These are phyloP conservation scores for Cystofilobasidium macerans DNA, from an alignment of 768 basidiomycete genomes.

Conservation along the genomic window DNA sequence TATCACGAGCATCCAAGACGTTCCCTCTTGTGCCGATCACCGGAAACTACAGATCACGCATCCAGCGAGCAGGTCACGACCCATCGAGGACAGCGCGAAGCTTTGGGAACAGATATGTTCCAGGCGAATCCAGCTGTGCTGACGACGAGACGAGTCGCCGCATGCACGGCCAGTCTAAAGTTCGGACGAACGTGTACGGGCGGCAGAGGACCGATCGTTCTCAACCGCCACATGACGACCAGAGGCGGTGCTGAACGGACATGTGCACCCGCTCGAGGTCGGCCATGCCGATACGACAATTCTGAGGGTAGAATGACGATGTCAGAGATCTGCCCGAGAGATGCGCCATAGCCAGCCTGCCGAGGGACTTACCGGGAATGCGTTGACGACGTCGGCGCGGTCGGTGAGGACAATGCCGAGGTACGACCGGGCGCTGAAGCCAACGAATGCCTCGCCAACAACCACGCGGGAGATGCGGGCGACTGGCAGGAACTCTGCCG, in stretches of 20 bases:
- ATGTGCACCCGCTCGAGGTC: not conserved
- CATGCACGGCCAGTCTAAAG: too few relatives aligned
- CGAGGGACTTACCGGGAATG: not conserved
- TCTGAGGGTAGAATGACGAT: not conserved
- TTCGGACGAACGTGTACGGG: too few relatives aligned
- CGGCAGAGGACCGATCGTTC: too few relatives aligned
- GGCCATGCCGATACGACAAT: not conserved
- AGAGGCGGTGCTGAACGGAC: not conserved
- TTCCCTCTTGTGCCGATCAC: too few relatives aligned
- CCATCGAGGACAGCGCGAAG: too few relatives aligned
- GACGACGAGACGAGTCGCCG: too few relatives aligned
- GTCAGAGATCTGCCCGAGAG: not conserved
- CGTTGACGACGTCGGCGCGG: not conserved
- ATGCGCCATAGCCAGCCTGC: not conserved
- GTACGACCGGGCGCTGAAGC: not conserved
- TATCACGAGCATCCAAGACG: too few relatives aligned
- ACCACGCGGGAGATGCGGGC: not conserved
- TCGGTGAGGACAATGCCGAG: not conserved
- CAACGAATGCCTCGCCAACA: not conserved
- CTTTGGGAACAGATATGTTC: too few relatives aligned
- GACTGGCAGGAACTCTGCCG: not conserved
- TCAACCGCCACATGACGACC: not conserved
- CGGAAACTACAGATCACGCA: too few relatives aligned
- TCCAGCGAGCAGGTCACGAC: too few relatives aligned
- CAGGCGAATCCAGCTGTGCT: too few relatives aligned